These are phyloP conservation scores for Achaetomium macrosporum DNA, from an alignment of 2,329 filamentous ascomycete species.

Conservation along the genomic window DNA sequence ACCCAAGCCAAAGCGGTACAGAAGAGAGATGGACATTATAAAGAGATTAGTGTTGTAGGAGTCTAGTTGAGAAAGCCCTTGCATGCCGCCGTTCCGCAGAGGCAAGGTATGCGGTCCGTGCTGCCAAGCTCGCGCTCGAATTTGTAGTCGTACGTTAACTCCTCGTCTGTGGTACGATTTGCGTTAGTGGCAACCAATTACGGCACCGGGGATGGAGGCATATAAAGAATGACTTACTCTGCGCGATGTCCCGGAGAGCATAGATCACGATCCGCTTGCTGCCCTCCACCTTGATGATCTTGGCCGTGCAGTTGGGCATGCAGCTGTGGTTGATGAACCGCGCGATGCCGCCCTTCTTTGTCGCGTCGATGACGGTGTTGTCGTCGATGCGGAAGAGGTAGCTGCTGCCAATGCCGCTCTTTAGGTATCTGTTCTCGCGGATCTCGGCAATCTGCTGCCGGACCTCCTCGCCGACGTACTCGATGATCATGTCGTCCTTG, in stretches of 20 bases:
- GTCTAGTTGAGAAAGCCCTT: slow-evolving; percentile 96
- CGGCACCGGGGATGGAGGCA: background rate
- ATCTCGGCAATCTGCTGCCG: slow-evolving; percentile 96
- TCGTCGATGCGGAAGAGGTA: slow-evolving; percentile 98
- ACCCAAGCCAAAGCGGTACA: too few relatives aligned
- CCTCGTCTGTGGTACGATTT: slow-evolving; percentile 63
- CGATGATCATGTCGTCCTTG: slow-evolving; percentile 99
- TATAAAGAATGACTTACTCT: slow-evolving; percentile 60
- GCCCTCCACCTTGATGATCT: slow-evolving; percentile 98
- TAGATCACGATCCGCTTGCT: slow-evolving; percentile 99
- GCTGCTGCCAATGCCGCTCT: slow-evolving; percentile 93
- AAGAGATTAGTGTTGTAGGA: background rate
- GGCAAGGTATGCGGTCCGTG: slow-evolving; percentile 90
- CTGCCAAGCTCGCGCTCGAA: slow-evolving; percentile 97
- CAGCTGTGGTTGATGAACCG: slow-evolving; percentile 99
- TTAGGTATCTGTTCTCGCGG: slow-evolving; percentile 83
- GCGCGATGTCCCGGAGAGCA: slow-evolving; percentile 85
- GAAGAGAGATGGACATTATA: background rate
- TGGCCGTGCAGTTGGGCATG: slow-evolving; percentile 96
- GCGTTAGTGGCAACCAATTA: slow-evolving; percentile 17
- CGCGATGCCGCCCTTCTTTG: slow-evolving; percentile 96
- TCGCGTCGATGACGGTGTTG: slow-evolving; percentile 94
- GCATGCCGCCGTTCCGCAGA: slow-evolving; percentile 92
- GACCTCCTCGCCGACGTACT: slow-evolving; percentile 97
- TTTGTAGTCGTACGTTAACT: slow-evolving; percentile 99